A percentile compares a stretch with the other conserved stretches of the same genome.
Conservation (phyloP, 108 stramenopile species). For the Epipyxis sp. region DNA sequence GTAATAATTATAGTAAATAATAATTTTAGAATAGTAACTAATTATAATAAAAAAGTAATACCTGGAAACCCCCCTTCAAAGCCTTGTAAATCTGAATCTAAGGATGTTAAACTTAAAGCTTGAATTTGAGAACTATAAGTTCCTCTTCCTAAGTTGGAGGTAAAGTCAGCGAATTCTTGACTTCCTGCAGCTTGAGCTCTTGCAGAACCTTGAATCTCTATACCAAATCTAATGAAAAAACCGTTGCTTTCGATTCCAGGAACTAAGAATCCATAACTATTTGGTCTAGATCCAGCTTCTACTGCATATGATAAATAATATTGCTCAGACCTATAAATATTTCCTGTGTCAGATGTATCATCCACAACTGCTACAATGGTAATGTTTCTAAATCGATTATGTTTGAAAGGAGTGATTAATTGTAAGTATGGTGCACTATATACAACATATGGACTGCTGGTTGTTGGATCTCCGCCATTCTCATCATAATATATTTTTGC, state of each 20-base stretch:
- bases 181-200: conserved; percentile 15
- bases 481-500: conserved; percentile 4
- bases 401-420: background rate
- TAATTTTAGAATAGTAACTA: too few relatives aligned
- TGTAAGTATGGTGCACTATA: background rate
- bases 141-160: conserved; percentile 14
- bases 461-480: background rate
- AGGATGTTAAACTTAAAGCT: conserved; percentile 39
- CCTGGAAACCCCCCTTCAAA: conserved; percentile 52
- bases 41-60: too few relatives aligned
- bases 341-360: background rate
- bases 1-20: too few relatives aligned
- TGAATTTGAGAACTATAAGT: conserved; percentile 19
- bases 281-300: background rate
- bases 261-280: conserved; percentile 21
- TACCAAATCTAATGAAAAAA: background rate
- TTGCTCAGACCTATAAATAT: background rate
- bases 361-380: background rate
- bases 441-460: background rate
- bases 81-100: conserved; percentile 51
- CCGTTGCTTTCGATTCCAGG: conserved; percentile 29
- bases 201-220: conserved; percentile 1
- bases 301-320: background rate
- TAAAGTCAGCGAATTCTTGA: conserved; percentile 28
- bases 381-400: background rate